These are phyloP conservation scores for Arachnomyces sp. DNA, from an alignment of 2,329 filamentous ascomycete species.

Conservation along the genomic window DNA sequence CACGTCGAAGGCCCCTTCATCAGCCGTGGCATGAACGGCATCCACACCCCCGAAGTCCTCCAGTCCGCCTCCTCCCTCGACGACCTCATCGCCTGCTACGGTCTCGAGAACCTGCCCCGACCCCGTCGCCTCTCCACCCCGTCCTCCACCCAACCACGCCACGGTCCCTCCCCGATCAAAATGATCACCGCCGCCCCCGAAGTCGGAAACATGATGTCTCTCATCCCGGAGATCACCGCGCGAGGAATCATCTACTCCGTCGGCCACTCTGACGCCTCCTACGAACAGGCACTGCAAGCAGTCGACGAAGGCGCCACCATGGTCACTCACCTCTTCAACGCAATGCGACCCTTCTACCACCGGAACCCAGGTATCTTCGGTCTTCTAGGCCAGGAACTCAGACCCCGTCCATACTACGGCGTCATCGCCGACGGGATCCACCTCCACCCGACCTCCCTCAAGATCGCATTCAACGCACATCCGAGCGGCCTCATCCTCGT, in stretches of 20 bases:
- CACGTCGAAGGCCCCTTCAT: constrained; percentile 91
- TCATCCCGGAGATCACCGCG: constrained; percentile 60
- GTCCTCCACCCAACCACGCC: constrained; percentile 25
- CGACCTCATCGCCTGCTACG: constrained; percentile 53
- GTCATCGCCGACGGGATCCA: constrained; percentile 89
- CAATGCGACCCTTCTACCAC: constrained; percentile 84
- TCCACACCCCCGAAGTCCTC: constrained; percentile 70
- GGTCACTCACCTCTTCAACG: constrained; percentile 92
- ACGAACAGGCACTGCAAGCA: constrained; percentile 68
- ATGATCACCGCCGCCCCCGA: constrained; percentile 87
- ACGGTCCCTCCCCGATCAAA: constrained; percentile 46
- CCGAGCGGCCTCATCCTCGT: constrained; percentile 80
- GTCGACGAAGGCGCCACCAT: constrained; percentile 71
- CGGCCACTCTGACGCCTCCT: constrained; percentile 80
- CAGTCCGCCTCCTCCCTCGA: constrained; percentile 54
- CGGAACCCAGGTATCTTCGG: constrained; percentile 88
- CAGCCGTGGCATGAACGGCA: constrained; percentile 72
- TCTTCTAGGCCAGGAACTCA: constrained; percentile 62
- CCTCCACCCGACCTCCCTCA: constrained; percentile 77
- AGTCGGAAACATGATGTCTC: constrained; percentile 58
- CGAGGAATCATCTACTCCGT: constrained; percentile 69
- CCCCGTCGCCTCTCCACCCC: constrained; percentile 6
- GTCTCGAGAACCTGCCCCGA: constrained; percentile 54
- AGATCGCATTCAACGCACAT: constrained; percentile 81
- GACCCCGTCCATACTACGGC: constrained; percentile 64